Base-by-base conservation (phyloP, 371 early-diverging fungal species). In the Dichotomocladium elegans region DNA sequence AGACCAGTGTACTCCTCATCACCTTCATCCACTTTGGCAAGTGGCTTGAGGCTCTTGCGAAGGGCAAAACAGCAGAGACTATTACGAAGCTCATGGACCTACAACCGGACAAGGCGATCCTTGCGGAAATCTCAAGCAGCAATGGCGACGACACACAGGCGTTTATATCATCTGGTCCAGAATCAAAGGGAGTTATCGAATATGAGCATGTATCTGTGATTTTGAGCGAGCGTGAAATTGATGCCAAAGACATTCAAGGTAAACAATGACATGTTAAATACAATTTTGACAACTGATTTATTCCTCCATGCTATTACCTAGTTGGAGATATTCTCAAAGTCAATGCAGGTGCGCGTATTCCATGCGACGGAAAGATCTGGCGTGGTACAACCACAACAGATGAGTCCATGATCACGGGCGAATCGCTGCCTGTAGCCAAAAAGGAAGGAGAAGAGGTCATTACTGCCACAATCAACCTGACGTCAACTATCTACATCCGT, bases 391-490 rank as follows among this genome's bases (percentile, higher is more conserved):
- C 77, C 4, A 73, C 74, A 29, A 72, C 87, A 6, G 91, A 93
- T 53, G 91, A 90, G 63, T 81, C 86, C 46, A 87, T 91, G 80
- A 80, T 93, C 30, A 93, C 93, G 0, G 93, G 93, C 31, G 93
- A 93, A 63, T 76, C 88, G 14, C 53, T 90, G 10, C 90, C 91
- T 12, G 80, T 91, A 2, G 67, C 64, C 24, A 90, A 89, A 61
- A 72, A 64, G 1, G 68, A 70, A 47, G 69, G 68, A 9, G 75
- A 71, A 43, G 68, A 62, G 26, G 78, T 86, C 12, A 80, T 81
- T 35, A 77, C 79, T 37, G 87, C 82, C 0, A 80, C 84, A 2
- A 77, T 87, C 64, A 83, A 85, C 50, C 42, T 81, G 27, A 56
- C 79, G 4, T 67, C 81, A 0, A 63, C 78, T 9, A 74, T 86